Percentiles rank a stretch among this genome's conserved stretches.
Evolutionary conservation across 768 basidiomycete genomes (phyloP).

Genomic region (Kwoniella pini): DNA sequence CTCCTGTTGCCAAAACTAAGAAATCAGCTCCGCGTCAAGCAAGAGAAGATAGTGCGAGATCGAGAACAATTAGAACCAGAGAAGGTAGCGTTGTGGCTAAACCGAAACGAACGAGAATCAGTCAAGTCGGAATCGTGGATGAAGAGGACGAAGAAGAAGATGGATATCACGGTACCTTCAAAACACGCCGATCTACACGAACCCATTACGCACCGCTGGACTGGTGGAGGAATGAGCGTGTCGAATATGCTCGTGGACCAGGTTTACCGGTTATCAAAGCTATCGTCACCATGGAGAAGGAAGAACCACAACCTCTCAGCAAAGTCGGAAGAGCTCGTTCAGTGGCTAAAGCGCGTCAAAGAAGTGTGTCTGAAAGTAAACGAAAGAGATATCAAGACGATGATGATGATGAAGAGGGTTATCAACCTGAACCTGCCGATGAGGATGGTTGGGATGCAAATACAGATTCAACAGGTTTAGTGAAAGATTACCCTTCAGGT

Average conservation of each 20-base stretch:
- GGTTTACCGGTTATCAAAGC: slow-evolving; percentile 65
- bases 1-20: slow-evolving; percentile 2
- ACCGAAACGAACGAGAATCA: slow-evolving; percentile 24
- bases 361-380: slow-evolving; percentile 2
- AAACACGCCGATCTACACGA: slow-evolving; percentile 71
- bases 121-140: slow-evolving; percentile 14
- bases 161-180: slow-evolving; percentile 50
- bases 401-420: not conserved
- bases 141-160: slow-evolving; percentile 22
- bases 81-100: slow-evolving; percentile 14
- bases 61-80: slow-evolving; percentile 4
- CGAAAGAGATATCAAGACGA: slow-evolving; percentile 17
- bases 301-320: slow-evolving; percentile 60
- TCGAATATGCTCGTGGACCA: slow-evolving; percentile 71
- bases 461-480: slow-evolving; percentile 67
- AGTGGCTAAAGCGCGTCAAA: slow-evolving; percentile 1
- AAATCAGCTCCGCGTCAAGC: slow-evolving; percentile 7
- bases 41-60: slow-evolving; percentile 15
- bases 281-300: slow-evolving; percentile 64
- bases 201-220: slow-evolving; percentile 73
- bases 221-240: slow-evolving; percentile 89
- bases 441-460: slow-evolving; percentile 82
- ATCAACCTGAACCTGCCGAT: not conserved
- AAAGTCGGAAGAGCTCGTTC: slow-evolving; percentile 16
- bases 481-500: slow-evolving; percentile 67